These are phyloP conservation scores for Tetragonia tetragonoides DNA, from an alignment of 148 eudicot species.

Conservation along the genomic window DNA sequence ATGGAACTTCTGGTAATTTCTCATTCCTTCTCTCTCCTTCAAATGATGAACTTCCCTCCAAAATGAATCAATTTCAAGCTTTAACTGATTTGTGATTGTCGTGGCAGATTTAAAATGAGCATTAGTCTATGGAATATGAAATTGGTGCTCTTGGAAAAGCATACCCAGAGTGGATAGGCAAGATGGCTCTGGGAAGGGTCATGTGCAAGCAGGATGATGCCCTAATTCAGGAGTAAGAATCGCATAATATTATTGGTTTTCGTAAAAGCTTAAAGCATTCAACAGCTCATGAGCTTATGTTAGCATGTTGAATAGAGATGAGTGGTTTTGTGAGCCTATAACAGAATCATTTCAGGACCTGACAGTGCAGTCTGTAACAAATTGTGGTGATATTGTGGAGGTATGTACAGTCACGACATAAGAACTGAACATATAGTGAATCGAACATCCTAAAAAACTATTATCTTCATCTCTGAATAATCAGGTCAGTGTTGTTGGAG, in stretches of 20 bases:
- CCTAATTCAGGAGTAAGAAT: too few relatives aligned
- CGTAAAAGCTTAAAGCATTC: slow-evolving; percentile 98
- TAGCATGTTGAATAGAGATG: slow-evolving; percentile 98
- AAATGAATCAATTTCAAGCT: too few relatives aligned
- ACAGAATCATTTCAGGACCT: slow-evolving; percentile 76
- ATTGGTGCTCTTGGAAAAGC: too few relatives aligned
- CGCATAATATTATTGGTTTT: slow-evolving; percentile 88
- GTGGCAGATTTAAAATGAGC: too few relatives aligned
- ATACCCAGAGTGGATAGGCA: too few relatives aligned
- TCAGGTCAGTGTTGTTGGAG: slow-evolving; percentile 96
- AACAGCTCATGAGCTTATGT: slow-evolving; percentile 91
- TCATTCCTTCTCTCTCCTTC: too few relatives aligned
- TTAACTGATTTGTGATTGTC: too few relatives aligned
- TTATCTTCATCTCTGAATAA: slow-evolving; percentile 8
- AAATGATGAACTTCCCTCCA: too few relatives aligned
- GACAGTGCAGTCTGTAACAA: slow-evolving; percentile 75
- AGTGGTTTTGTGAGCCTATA: slow-evolving; percentile 94
- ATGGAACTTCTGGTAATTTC: too few relatives aligned
- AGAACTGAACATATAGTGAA: not conserved
- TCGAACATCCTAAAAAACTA: not conserved
- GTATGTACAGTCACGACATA: slow-evolving; percentile 30
- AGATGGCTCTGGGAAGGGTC: too few relatives aligned
- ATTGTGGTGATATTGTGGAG: slow-evolving; percentile 94
- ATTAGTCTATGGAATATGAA: too few relatives aligned
- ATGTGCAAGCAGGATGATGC: too few relatives aligned